Base-by-base conservation (phyloP, 2,329 filamentous ascomycete genomes). In the Verticillium nonalfalfae region DNA sequence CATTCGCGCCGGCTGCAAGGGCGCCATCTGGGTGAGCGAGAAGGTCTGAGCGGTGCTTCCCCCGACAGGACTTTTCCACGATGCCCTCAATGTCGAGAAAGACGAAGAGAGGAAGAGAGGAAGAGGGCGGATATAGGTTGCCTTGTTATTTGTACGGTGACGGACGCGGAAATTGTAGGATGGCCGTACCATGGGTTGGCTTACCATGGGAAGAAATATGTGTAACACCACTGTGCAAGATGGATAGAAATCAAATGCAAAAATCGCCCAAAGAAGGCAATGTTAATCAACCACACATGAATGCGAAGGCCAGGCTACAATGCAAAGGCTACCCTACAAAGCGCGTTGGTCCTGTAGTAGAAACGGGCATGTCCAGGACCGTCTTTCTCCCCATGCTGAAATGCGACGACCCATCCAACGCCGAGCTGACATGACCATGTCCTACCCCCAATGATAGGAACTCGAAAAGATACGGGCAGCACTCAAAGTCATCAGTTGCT, bases 1-100 rank as follows among this genome's bases (percentile, higher is more conserved):
- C 7, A 97, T 99, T 68, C 83, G 93, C 60, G 85, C 90, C n/a
- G 95, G 95, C 1, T 99, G 95, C 75, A 84, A 90, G 65, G 89
- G 91, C 0, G 95, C 95, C 0, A 99, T 99, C 65, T 97, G 92
- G 90, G 86, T 96, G 57, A 96, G 87, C 71, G 90, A 94, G 78
- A 84, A 82, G 66, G 83, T 90, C 60, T 91, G 74, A 74, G 38
- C 26, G 26, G 26, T 26, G 26, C 26, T n/a, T 26, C 26, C 26
- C 26, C 26, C 26, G 26, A 4, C 3, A 26, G 26, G 26, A 26
- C 26, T 26, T 26, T 26, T 26, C 26, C 26, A 3, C 26, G 26
- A 26, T 26, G 26, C 26, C 26, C 26, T 3, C 26, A 4, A 26
- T 26, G 26, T 26, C 26, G 26, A 26, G 26, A 26, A 26, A 26